phyloP scores from a whole-genome alignment of 1,139 yeast genomes.

The Meyerozyma carpophila region DNA sequence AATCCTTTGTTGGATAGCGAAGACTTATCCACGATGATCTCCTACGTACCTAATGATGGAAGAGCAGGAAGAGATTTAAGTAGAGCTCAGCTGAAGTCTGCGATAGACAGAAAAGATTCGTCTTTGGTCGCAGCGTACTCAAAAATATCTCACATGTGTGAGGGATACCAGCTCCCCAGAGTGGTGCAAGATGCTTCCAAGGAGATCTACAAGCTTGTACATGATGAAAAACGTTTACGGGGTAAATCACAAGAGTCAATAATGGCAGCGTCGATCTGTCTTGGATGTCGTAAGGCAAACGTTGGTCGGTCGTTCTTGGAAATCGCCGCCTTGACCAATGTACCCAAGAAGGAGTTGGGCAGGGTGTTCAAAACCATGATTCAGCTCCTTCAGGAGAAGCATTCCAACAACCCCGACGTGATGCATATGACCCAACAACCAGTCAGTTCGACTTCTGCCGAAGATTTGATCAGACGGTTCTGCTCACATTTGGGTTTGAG shows the following conservation, averaged over 20 bases:
- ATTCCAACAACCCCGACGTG: constrained; percentile 39
- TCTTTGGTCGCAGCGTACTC: constrained; percentile 87
- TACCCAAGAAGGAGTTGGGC: constrained; percentile 92
- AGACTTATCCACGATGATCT: constrained; percentile 88
- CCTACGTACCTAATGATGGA: constrained; percentile 74
- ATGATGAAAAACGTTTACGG: constrained; percentile 80
- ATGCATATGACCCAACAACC: constrained; percentile 66
- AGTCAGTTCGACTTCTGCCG: constrained; percentile 59
- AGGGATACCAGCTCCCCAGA: constrained; percentile 89
- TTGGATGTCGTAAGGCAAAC: constrained; percentile 91
- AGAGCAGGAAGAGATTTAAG: constrained; percentile 81
- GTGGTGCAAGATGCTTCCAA: constrained; percentile 97
- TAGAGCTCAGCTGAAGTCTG: constrained; percentile 81
- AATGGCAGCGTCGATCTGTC: constrained; percentile 93
- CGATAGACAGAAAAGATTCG: constrained; percentile 82
- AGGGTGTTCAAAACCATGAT: constrained; percentile 80
- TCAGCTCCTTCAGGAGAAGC: constrained; percentile 66
- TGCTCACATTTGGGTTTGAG: constrained; percentile 91
- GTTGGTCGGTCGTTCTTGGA: constrained; percentile 96
- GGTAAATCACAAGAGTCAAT: constrained; percentile 92
- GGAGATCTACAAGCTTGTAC: constrained; percentile 88
- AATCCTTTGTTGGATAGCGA: constrained; percentile 90
- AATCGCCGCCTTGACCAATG: constrained; percentile 91
- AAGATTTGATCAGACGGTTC: constrained; percentile 90
- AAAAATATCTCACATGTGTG: constrained; percentile 92